Evolutionary conservation across 208 protist genomes (phyloP), one percentile per base, ranked within the genome.

Genomic region (Crithidia fasciculata): DNA sequence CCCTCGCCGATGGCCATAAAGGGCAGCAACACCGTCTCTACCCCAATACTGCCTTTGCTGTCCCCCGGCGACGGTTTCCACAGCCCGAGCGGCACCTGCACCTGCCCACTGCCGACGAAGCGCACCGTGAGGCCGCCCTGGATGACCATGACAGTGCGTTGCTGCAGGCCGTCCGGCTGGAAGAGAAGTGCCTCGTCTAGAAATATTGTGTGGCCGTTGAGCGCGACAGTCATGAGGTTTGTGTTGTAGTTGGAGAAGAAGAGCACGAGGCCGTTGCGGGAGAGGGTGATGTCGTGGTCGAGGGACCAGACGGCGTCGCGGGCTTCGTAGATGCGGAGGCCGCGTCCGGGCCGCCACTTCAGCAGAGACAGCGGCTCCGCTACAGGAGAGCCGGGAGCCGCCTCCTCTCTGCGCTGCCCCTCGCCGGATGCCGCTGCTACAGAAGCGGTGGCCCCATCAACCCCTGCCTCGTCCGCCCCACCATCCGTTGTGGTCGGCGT

Each of bases 1-100:
- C 83, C 87, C 62, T 95, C 90, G 39, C 88, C 87, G 36, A 93
- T 47, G 47, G 85, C 87, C 58, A 89, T 84, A 72, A 87, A 95
- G 2, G 90, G 90, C 40, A 89, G 66, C 50, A 95, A 65, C 61
- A 78, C 67, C 54, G 72, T 62, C 59, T 87, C 85, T 49, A 89
- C 66, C 16, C 82, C 85, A 15, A 47, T 56, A 47, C 69, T 69
- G 10, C 76, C 76, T 37, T 81, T 70, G 41, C 59, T 69, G 36
- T 85, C 74, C 37, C 76, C 55, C 56, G 76, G 66, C 4, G 68
- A 50, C 15, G 65, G 61, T 6, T 59, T 76, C 79, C 82, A 82
- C 50, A 75, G 36, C 5, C 53, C 44, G 6, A 77, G 67, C 12
- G 90, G 90, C 7, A 95, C 72, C n/a, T 83, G 69, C 57, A 95